Conservation (phyloP, 768 basidiomycete species). For the Lactifluus subvellereus region DNA sequence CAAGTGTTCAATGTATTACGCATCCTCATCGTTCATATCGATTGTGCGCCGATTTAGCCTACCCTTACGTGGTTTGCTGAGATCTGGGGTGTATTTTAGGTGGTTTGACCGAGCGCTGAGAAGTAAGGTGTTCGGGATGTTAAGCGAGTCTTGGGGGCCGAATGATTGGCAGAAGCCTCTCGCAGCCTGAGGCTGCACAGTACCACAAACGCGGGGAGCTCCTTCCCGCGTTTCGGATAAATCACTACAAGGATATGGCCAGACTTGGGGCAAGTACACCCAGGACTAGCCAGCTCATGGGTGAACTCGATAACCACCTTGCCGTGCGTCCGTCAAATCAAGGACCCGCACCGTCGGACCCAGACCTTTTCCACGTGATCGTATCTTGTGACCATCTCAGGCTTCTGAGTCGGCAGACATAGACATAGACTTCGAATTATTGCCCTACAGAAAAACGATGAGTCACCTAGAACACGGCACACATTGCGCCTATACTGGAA, state of each 20-base stretch:
- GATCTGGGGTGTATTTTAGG: background rate
- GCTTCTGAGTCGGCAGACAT: no score
- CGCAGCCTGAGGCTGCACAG: background rate
- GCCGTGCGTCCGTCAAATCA: background rate
- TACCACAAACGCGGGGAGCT: background rate
- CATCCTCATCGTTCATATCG: background rate
- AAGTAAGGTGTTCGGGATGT: background rate
- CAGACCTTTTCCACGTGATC: background rate
- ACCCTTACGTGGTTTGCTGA: background rate
- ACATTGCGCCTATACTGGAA: background rate
- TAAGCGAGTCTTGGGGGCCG: background rate
- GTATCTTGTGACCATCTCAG: background rate
- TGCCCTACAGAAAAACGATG: background rate
- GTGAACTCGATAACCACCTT: background rate
- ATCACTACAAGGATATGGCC: background rate
- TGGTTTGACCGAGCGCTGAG: constrained; percentile 5
- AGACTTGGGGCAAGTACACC: background rate
- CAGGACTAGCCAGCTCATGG: background rate
- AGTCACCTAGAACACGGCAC: background rate
- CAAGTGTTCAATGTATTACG: background rate
- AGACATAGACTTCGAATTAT: background rate
- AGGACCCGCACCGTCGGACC: background rate
- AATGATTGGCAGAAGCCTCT: background rate
- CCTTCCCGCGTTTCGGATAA: background rate
- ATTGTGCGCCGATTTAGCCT: background rate